A percentile compares a stretch with the other conserved stretches of the same genome.
These are phyloP conservation scores for Solanum hybrid DNA, from an alignment of 305 asterid genomes.

Conservation along the genomic window DNA sequence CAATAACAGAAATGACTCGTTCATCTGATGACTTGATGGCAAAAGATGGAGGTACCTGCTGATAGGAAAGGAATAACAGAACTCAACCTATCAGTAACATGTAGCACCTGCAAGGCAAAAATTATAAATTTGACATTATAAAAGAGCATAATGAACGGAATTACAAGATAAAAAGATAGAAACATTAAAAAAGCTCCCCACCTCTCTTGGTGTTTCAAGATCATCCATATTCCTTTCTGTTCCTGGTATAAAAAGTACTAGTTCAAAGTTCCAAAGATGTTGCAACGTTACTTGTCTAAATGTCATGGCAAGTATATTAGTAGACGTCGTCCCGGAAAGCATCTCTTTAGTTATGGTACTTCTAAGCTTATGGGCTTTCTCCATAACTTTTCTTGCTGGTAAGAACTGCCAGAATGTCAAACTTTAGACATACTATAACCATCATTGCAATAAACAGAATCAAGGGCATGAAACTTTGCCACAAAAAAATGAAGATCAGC, in stretches of 20 bases:
- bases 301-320: constrained; percentile 78
- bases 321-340: constrained; percentile 32
- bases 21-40: constrained; percentile 56
- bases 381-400: constrained; percentile 74
- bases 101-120: constrained; percentile 77
- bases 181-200: constrained; percentile 13
- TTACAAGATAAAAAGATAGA: background rate
- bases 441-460: background rate
- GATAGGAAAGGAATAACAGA: constrained; percentile 81
- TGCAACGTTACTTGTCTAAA: constrained; percentile 73
- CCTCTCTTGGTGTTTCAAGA: constrained; percentile 76
- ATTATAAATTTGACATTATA: constrained; percentile 38
- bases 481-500: background rate
- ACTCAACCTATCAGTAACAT: constrained; percentile 50
- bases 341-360: constrained; percentile 42
- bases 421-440: background rate
- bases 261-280: constrained; percentile 70
- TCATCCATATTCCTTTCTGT: constrained; percentile 53
- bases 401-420: constrained; percentile 44
- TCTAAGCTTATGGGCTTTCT: constrained; percentile 55
- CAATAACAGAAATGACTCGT: constrained; percentile 48
- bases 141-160: constrained; percentile 11
- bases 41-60: constrained; percentile 77
- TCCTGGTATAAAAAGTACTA: constrained; percentile 58
- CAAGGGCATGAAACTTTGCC: background rate